These are phyloP conservation scores for Actinomucor elegans DNA, from an alignment of 371 early-diverging fungal species.

Conservation along the genomic window DNA sequence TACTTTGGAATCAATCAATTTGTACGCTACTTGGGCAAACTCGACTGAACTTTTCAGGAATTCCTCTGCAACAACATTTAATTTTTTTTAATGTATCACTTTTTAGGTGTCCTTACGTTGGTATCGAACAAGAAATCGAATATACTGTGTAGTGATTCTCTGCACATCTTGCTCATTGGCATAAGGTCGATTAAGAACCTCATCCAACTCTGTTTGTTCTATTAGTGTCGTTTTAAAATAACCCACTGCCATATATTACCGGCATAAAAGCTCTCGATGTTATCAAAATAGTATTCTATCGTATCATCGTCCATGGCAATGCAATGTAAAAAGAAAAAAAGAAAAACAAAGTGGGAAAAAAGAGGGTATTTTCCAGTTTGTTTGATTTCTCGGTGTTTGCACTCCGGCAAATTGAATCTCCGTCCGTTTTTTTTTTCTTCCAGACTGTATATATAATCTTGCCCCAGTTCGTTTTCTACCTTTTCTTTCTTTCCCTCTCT, in stretches of 20 bases:
- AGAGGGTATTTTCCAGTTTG: background rate
- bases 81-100: background rate
- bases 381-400: background rate
- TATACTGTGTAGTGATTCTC: constrained; percentile 37
- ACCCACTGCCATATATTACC: no score
- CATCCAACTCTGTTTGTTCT: constrained; percentile 51
- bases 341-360: constrained; percentile 1
- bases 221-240: no score
- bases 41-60: constrained; percentile 50
- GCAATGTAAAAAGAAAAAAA: constrained; percentile 7
- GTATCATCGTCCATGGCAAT: constrained; percentile 14
- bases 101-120: constrained; percentile 28
- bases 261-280: constrained; percentile 46
- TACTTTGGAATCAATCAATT: constrained; percentile 63
- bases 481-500: background rate
- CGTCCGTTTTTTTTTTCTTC: background rate
- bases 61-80: constrained; percentile 36
- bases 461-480: background rate
- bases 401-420: background rate
- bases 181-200: constrained; percentile 42
- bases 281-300: constrained; percentile 50
- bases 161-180: constrained; percentile 33
- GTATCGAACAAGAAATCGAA: constrained; percentile 42
- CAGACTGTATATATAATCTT: no score
- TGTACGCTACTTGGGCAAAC: constrained; percentile 58